Percentiles rank a stretch among this genome's conserved stretches.
Evolutionary conservation across 176 grass and related monocot genomes (phyloP).

Genomic region (Carex cristatella): DNA sequence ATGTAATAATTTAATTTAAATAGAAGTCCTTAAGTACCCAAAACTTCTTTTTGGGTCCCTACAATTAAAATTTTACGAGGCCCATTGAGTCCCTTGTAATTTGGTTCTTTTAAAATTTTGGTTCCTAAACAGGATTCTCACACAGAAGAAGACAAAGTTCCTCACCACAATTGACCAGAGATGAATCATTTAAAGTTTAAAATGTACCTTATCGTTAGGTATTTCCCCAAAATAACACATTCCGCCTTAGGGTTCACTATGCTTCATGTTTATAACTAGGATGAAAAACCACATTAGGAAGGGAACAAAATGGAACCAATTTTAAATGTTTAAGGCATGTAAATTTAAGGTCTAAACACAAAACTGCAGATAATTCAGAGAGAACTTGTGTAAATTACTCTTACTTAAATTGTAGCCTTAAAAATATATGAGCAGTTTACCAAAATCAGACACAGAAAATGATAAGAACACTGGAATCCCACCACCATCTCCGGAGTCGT

Average conservation of each 20-base stretch:
- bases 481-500: slow-evolving; percentile 77
- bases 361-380: neutral
- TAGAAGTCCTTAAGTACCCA: neutral
- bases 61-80: neutral
- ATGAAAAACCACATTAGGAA: neutral
- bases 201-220: slow-evolving; percentile 1
- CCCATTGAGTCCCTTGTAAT: neutral
- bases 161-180: neutral
- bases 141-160: neutral
- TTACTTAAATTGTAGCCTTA: neutral
- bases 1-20: neutral
- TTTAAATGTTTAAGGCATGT: neutral
- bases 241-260: neutral
- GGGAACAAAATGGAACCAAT: neutral
- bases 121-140: neutral
- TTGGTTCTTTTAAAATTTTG: neutral
- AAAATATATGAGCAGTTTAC: slow-evolving; percentile 21
- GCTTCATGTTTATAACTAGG: neutral
- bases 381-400: slow-evolving; percentile 5
- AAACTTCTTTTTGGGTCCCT: neutral
- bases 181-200: neutral
- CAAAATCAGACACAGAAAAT: slow-evolving; percentile 59
- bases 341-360: neutral
- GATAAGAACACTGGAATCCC: slow-evolving; percentile 55
- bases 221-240: slow-evolving; percentile 4